A percentile compares a stretch with the other conserved stretches of the same genome.
Conservation (phyloP, 176 grass and related monocot species). For the Rhynchospora pubera region DNA sequence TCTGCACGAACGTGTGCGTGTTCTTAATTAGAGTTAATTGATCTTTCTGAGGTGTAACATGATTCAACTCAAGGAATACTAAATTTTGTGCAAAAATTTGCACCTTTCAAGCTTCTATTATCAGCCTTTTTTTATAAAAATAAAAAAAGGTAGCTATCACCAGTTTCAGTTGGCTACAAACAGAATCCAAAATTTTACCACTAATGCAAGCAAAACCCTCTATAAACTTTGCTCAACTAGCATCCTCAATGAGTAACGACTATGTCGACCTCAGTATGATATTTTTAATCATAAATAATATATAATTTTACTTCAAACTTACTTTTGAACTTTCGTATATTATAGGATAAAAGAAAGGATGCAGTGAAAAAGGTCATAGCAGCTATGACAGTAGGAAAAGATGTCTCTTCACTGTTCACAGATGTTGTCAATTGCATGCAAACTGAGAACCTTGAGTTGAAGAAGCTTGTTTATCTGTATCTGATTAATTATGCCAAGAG, state of each 20-base stretch:
- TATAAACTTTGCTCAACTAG: not conserved
- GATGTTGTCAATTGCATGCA: slow-evolving; percentile 99
- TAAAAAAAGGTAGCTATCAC: not conserved
- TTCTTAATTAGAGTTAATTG: not conserved
- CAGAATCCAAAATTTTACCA: not conserved
- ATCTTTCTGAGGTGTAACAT: not conserved
- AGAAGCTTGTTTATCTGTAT: slow-evolving; percentile 98
- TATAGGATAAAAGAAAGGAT: slow-evolving; percentile 98
- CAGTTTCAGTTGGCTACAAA: not conserved
- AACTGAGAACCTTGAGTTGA: slow-evolving; percentile 93
- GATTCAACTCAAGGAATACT: not conserved
- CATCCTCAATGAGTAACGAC: not conserved
- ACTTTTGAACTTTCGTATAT: not conserved
- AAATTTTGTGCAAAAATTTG: not conserved
- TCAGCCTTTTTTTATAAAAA: not conserved
- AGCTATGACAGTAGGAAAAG: slow-evolving; percentile 98
- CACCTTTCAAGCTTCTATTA: not conserved
- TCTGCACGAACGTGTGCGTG: not conserved
- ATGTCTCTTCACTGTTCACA: slow-evolving; percentile 95
- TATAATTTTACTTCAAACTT: not conserved
- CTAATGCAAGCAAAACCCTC: not conserved
- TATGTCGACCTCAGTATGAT: not conserved
- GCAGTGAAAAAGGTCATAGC: slow-evolving; percentile 99
- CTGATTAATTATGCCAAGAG: slow-evolving; percentile 99
- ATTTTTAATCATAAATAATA: not conserved